Percentiles rank a stretch among this genome's conserved stretches.
Conservation (phyloP, 352 stramenopile genomes). For the Globisporangium yorkense region DNA sequence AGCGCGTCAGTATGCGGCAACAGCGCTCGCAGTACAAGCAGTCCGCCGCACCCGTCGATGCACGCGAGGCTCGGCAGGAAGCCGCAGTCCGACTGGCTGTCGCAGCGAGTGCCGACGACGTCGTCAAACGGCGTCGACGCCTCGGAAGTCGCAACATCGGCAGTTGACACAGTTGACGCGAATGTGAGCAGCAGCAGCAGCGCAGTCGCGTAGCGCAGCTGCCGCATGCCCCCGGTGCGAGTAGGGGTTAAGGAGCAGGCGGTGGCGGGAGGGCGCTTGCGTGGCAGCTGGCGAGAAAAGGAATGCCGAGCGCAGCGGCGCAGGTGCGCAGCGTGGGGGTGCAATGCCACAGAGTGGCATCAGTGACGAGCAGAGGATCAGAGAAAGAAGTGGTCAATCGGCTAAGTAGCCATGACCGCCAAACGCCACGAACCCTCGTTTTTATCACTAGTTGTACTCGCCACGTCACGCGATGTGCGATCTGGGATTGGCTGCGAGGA, state of each 20-base stretch:
- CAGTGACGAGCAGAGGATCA: too few relatives aligned
- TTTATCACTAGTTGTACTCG: too few relatives aligned
- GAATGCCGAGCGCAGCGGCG: not conserved
- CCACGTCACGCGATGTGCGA: too few relatives aligned
- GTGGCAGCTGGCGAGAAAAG: not conserved
- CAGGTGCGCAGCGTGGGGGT: too few relatives aligned
- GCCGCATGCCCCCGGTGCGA: not conserved
- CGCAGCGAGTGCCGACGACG: conserved; percentile 38
- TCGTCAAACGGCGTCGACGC: conserved; percentile 23
- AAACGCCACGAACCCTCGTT: too few relatives aligned
- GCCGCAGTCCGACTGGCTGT: conserved; percentile 52
- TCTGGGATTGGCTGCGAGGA: too few relatives aligned
- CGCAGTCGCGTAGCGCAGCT: not conserved
- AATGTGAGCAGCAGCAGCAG: not conserved
- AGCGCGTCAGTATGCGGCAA: not conserved
- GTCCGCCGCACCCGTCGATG: conserved; percentile 33
- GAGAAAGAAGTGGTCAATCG: too few relatives aligned
- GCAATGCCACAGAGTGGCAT: too few relatives aligned
- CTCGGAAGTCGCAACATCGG: not conserved
- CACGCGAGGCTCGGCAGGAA: conserved; percentile 72
- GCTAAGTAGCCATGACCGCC: too few relatives aligned
- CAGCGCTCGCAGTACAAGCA: not conserved
- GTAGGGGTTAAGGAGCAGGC: too few relatives aligned
- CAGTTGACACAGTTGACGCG: not conserved
- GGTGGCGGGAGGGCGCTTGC: not conserved